A percentile compares a stretch with the other conserved stretches of the same genome.
Conservation (phyloP, 306 rosid species). For the Sechiopsis laciniata region DNA sequence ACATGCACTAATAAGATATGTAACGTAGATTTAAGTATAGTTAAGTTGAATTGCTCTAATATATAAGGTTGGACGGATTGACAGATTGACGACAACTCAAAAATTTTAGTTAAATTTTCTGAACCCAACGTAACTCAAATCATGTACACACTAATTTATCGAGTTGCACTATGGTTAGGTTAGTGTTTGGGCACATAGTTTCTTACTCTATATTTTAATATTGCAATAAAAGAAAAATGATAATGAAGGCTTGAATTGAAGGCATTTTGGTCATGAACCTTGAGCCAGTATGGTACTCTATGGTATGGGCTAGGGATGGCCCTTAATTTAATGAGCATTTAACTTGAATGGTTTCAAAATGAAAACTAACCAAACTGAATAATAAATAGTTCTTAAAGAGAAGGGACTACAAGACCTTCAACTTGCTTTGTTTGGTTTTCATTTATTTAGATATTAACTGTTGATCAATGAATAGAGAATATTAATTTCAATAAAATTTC, state of each 20-base stretch:
- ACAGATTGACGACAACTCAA: no score
- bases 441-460: slow-evolving; percentile 1
- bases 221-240: background rate
- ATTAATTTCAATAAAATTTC: background rate
- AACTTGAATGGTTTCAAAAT: slow-evolving; percentile 1
- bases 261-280: background rate
- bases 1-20: no score
- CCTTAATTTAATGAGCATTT: background rate
- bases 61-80: no score
- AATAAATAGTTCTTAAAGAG: background rate
- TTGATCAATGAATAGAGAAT: background rate
- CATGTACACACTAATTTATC: no score
- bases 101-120: no score
- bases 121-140: no score
- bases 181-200: background rate
- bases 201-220: background rate
- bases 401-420: background rate
- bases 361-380: slow-evolving; percentile 1
- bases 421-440: background rate
- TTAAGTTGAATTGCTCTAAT: no score
- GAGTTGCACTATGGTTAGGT: no score
- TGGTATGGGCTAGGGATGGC: slow-evolving; percentile 2
- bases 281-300: background rate
- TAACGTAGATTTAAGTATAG: no score
- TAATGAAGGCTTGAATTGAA: background rate